Evolutionary conservation across 2,329 filamentous ascomycete genomes (phyloP).

Genomic region (Colletotrichum magnum): DNA sequence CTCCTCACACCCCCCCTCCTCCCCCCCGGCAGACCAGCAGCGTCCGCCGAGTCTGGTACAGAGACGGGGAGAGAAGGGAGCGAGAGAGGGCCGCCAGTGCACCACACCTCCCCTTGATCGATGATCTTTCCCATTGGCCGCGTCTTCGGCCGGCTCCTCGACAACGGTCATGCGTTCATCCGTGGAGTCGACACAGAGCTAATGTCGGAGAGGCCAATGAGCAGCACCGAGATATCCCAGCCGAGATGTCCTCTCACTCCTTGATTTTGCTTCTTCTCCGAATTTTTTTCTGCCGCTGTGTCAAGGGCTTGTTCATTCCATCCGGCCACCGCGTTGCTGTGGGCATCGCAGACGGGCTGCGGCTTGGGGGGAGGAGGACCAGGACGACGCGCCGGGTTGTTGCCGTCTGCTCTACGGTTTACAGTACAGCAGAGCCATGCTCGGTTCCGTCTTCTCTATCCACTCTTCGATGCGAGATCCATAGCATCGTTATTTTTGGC

Average conservation of each 20-base stretch:
- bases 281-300: conserved; percentile 17
- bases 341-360: neutral
- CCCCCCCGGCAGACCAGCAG: conserved; percentile 7
- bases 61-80: conserved; percentile 10
- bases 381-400: neutral
- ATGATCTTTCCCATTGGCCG: conserved; percentile 39
- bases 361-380: neutral
- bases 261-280: conserved; percentile 50
- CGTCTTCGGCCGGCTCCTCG: conserved; percentile 44
- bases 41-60: conserved; percentile 16
- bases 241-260: conserved; percentile 52
- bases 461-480: conserved; percentile 24
- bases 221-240: conserved; percentile 53
- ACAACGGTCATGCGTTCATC: conserved; percentile 68
- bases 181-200: conserved; percentile 61
- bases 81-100: neutral
- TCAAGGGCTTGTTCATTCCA: conserved; percentile 13
- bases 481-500: conserved; percentile 21
- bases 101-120: conserved; percentile 34
- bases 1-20: conserved; percentile 14
- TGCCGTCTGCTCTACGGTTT: neutral
- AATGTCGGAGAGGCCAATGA: conserved; percentile 61
- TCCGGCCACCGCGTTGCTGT: conserved; percentile 6
- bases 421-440: conserved; percentile 1
- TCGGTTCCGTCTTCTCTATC: neutral